A percentile compares a stretch with the other conserved stretches of the same genome.
Evolutionary conservation across 2,329 filamentous ascomycete genomes (phyloP).

Genomic region (Bipolaris cookei): DNA sequence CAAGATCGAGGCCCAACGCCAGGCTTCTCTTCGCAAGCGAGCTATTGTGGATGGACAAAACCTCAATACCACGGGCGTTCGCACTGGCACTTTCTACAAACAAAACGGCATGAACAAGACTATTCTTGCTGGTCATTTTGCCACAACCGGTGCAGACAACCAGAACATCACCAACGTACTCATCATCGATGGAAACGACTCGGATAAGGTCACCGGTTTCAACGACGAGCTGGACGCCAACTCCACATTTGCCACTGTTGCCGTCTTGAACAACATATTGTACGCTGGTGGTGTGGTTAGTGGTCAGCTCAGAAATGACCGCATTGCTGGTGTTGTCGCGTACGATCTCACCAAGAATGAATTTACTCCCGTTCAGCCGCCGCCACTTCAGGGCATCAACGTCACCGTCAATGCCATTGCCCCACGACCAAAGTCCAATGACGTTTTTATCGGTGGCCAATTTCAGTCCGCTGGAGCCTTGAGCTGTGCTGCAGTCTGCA

Average conservation of each 20-base stretch:
- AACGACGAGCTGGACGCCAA: slow-evolving; percentile 68
- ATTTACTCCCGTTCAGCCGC: slow-evolving; percentile 72
- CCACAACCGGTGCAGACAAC: slow-evolving; percentile 70
- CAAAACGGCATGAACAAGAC: slow-evolving; percentile 77
- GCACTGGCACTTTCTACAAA: slow-evolving; percentile 78
- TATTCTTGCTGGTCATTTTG: slow-evolving; percentile 86
- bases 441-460: slow-evolving; percentile 84
- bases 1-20: slow-evolving; percentile 29
- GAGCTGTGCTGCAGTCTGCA: slow-evolving; percentile 80
- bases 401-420: slow-evolving; percentile 79
- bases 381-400: slow-evolving; percentile 72
- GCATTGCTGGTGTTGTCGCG: slow-evolving; percentile 75
- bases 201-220: slow-evolving; percentile 72
- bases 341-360: slow-evolving; percentile 74
- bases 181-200: slow-evolving; percentile 78
- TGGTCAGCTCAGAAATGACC: slow-evolving; percentile 68
- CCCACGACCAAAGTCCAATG: slow-evolving; percentile 69
- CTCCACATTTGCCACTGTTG: slow-evolving; percentile 77
- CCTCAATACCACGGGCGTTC: slow-evolving; percentile 68
- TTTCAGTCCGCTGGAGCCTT: slow-evolving; percentile 85
- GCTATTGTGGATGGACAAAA: slow-evolving; percentile 53
- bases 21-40: slow-evolving; percentile 48
- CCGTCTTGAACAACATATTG: slow-evolving; percentile 58
- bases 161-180: slow-evolving; percentile 78
- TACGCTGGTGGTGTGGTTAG: slow-evolving; percentile 83